Evolutionary conservation across 1,139 yeast genomes (phyloP).

Genomic region (Lizanozyma gosingica): DNA sequence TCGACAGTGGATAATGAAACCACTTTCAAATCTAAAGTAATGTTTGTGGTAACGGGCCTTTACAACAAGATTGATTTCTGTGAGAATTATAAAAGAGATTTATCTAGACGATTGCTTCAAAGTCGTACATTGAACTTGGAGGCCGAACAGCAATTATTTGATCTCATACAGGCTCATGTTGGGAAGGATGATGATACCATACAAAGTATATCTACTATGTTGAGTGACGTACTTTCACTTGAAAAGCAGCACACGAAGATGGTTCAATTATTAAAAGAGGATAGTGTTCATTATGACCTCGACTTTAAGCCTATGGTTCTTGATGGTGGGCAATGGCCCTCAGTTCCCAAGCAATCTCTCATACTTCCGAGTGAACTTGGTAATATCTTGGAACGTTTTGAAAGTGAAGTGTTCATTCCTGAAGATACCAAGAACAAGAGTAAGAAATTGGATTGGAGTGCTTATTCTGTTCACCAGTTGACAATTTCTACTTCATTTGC

Average conservation of each 20-base stretch:
- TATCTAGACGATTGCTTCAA: conserved; percentile 28
- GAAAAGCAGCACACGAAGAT: not conserved
- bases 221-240: not conserved
- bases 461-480: conserved; percentile 24
- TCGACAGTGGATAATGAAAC: not conserved
- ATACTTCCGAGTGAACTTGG: not conserved
- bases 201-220: not conserved
- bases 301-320: not conserved
- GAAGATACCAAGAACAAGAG: conserved; percentile 3
- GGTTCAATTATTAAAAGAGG: no score
- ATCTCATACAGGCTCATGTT: conserved; percentile 2
- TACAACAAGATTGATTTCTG: conserved; percentile 27
- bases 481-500: conserved; percentile 19
- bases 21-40: not conserved
- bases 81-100: conserved; percentile 23
- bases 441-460: conserved; percentile 16
- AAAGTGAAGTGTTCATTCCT: not conserved
- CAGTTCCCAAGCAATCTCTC: not conserved
- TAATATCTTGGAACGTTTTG: not conserved
- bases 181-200: not conserved
- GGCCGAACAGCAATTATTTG: conserved; percentile 20
- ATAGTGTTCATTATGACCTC: not conserved
- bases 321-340: not conserved
- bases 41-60: not conserved
- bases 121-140: conserved; percentile 14